phyloP scores from a whole-genome alignment of 2,329 filamentous ascomycete species.

The Tolypocladium sp. region DNA sequence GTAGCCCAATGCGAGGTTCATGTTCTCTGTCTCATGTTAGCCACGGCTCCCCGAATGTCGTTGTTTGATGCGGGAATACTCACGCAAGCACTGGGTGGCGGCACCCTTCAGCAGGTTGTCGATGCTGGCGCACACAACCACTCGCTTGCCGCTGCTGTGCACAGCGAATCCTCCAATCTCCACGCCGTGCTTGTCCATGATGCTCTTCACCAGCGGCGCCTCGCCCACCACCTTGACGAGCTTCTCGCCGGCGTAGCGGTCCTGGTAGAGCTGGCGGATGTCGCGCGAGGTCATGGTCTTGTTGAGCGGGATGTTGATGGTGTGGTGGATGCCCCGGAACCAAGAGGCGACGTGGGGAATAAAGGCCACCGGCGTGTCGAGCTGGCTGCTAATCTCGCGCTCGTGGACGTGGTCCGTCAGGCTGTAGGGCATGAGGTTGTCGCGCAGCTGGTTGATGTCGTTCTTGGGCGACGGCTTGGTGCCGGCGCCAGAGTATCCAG shows the following conservation, averaged over 20 bases:
- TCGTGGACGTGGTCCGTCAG: constrained; percentile 88
- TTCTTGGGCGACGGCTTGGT: constrained; percentile 94
- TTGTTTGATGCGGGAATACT: constrained; percentile 28
- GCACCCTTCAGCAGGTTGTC: constrained; percentile 93
- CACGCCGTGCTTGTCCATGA: constrained; percentile 75
- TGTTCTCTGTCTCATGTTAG: constrained; percentile 68
- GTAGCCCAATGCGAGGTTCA: constrained; percentile 87
- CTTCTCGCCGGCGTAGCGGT: constrained; percentile 91
- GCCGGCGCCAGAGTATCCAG: constrained; percentile 88
- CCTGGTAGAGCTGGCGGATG: constrained; percentile 90
- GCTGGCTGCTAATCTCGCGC: constrained; percentile 73
- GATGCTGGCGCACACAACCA: constrained; percentile 84
- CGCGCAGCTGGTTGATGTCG: constrained; percentile 69
- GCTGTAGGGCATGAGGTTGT: constrained; percentile 81
- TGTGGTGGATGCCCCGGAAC: constrained; percentile 94
- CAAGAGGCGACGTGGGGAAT: constrained; percentile 91
- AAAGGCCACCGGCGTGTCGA: constrained; percentile 69
- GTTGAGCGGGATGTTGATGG: constrained; percentile 81
- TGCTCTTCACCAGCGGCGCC: constrained; percentile 75
- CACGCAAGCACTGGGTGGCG: constrained; percentile 84
- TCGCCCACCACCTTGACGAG: constrained; percentile 89
- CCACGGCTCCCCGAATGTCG: constrained; percentile 18
- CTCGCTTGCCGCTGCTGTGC: constrained; percentile 77
- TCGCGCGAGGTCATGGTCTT: constrained; percentile 84
- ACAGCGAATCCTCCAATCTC: constrained; percentile 97